phyloP scores from a whole-genome alignment of 2,329 filamentous ascomycete genomes.

The Nothomitra cinnamomea region DNA sequence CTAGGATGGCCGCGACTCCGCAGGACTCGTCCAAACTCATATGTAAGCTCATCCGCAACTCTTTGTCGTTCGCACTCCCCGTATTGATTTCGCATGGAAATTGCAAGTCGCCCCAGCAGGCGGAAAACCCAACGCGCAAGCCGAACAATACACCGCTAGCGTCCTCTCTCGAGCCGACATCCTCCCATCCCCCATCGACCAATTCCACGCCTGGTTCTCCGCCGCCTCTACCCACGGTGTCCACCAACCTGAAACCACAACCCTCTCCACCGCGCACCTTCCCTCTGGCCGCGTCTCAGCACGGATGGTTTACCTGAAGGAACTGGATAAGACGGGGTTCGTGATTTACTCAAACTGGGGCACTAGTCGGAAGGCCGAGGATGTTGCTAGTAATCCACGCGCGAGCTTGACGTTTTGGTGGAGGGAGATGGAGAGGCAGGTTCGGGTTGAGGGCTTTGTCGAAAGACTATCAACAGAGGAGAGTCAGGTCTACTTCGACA shows the following conservation, averaged over 20 bases:
- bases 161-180: slow-evolving; percentile 46
- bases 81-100: slow-evolving; percentile 6
- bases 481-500: slow-evolving; percentile 49
- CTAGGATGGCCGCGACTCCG: neutral
- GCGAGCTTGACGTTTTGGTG: slow-evolving; percentile 84
- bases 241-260: slow-evolving; percentile 73
- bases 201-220: slow-evolving; percentile 85
- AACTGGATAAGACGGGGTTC: slow-evolving; percentile 69
- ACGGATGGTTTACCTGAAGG: slow-evolving; percentile 87
- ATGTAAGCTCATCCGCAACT: slow-evolving; percentile 15
- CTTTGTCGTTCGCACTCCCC: neutral
- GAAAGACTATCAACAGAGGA: slow-evolving; percentile 52
- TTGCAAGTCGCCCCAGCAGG: slow-evolving; percentile 46
- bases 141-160: slow-evolving; percentile 58
- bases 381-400: slow-evolving; percentile 57
- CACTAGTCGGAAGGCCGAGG: slow-evolving; percentile 50
- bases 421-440: slow-evolving; percentile 72
- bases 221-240: slow-evolving; percentile 45
- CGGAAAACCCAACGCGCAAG: slow-evolving; percentile 40
- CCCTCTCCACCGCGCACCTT: slow-evolving; percentile 66
- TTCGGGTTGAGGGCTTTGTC: slow-evolving; percentile 66
- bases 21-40: slow-evolving; percentile 16
- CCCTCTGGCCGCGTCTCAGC: slow-evolving; percentile 72
- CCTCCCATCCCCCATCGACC: slow-evolving; percentile 47
- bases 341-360: slow-evolving; percentile 90